These are phyloP conservation scores for Curvularia eragrostidis DNA, from an alignment of 2,329 filamentous ascomycete species.

Conservation along the genomic window DNA sequence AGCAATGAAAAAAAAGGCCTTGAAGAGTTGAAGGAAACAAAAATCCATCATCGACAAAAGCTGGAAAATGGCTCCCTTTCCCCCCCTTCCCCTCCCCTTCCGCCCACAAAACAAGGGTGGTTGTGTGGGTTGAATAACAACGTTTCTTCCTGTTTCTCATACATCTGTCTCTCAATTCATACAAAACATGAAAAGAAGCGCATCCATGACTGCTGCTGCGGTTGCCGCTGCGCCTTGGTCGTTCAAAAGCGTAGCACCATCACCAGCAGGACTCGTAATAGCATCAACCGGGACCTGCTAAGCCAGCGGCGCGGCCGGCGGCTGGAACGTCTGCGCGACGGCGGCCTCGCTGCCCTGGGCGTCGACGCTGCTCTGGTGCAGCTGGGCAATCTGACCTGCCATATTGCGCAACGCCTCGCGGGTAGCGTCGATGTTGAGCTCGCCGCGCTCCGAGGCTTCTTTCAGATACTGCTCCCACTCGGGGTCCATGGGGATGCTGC, in stretches of 20 bases:
- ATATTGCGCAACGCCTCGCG: slow-evolving; percentile 41
- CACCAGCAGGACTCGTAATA: background rate
- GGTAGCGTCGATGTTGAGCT: slow-evolving; percentile 46
- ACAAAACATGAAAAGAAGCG: background rate
- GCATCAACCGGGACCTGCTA: slow-evolving; percentile 8
- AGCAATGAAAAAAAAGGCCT: background rate
- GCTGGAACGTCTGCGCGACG: slow-evolving; percentile 15
- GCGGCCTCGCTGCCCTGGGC: slow-evolving; percentile 17
- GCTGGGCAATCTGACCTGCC: slow-evolving; percentile 38
- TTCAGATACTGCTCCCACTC: slow-evolving; percentile 80
- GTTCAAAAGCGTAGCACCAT: no score
- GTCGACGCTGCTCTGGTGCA: slow-evolving; percentile 26
- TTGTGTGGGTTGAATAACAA: background rate
- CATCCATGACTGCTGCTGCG: background rate
- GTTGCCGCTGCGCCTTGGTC: background rate
- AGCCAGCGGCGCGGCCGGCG: slow-evolving; percentile 33
- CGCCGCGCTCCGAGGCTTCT: slow-evolving; percentile 69
- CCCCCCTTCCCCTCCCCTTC: background rate
- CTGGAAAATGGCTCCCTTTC: background rate
- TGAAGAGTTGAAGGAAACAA: background rate
- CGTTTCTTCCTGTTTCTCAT: background rate
- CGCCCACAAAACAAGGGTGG: background rate
- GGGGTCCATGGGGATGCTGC: slow-evolving; percentile 68
- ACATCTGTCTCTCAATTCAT: background rate
- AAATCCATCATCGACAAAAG: background rate